A percentile compares a stretch with the other conserved stretches of the same genome.
These are phyloP conservation scores for Eimeria praecox DNA, from an alignment of 169 alveolate genomes.

Conservation along the genomic window DNA sequence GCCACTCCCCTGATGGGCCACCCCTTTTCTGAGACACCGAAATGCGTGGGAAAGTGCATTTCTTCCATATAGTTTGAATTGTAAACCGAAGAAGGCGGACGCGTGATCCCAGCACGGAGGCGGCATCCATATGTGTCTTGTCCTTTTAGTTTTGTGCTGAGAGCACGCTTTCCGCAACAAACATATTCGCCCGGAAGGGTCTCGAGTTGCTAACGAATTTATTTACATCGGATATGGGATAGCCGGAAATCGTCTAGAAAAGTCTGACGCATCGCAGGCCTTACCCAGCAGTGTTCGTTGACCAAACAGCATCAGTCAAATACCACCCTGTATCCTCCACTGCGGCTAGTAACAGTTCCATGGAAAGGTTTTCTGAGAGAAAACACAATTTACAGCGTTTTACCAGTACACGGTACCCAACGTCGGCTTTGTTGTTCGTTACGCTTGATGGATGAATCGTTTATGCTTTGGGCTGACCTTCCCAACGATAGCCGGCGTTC, in stretches of 20 bases:
- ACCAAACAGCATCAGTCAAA: neutral
- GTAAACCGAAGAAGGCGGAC: neutral
- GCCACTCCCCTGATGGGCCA: neutral
- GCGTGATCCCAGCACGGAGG: neutral
- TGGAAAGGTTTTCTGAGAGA: neutral
- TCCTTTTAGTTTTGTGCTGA: neutral
- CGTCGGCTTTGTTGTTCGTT: neutral
- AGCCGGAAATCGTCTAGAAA: neutral
- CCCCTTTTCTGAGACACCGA: neutral
- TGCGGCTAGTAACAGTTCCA: slow-evolving; percentile 53
- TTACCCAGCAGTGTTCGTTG: neutral
- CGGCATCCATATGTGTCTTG: neutral
- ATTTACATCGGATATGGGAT: neutral
- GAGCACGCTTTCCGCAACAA: slow-evolving; percentile 9
- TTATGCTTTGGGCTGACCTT: neutral
- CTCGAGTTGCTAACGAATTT: neutral
- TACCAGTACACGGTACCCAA: neutral
- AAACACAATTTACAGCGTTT: neutral
- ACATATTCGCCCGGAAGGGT: neutral
- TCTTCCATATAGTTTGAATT: neutral
- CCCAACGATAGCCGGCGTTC: neutral
- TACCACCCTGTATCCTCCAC: slow-evolving; percentile 70
- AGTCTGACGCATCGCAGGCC: neutral
- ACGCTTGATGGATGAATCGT: neutral
- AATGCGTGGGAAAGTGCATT: too few species aligned